Percentiles rank a stretch among this genome's conserved stretches.
These are phyloP conservation scores for Aspergillus phoenicis DNA, from an alignment of 2,329 filamentous ascomycete genomes.

Conservation along the genomic window DNA sequence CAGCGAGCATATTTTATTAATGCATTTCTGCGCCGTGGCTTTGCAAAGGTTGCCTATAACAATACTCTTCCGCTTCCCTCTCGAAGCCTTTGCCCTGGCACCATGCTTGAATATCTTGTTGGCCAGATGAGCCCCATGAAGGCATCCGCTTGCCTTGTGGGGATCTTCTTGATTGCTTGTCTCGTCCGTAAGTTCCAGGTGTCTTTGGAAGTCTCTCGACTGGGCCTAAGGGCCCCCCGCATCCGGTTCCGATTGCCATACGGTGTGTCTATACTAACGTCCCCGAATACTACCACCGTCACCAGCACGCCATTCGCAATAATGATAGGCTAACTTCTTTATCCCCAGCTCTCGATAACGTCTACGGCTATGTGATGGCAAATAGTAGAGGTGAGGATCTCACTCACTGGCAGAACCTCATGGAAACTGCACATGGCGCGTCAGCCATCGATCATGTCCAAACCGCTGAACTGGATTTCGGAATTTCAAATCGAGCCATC, in stretches of 20 bases:
- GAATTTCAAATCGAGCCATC: slow-evolving; percentile 57
- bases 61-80: neutral
- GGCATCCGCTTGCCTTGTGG: slow-evolving; percentile 42
- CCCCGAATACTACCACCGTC: neutral
- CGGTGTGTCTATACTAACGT: slow-evolving; percentile 26
- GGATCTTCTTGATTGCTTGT: slow-evolving; percentile 43
- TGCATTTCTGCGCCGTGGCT: too few relatives aligned
- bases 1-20: too few relatives aligned
- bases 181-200: slow-evolving; percentile 33
- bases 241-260: slow-evolving; percentile 40
- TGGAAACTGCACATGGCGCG: slow-evolving; percentile 44
- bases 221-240: slow-evolving; percentile 41
- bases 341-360: slow-evolving; percentile 61
- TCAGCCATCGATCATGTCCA: slow-evolving; percentile 28
- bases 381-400: slow-evolving; percentile 59
- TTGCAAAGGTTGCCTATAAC: too few relatives aligned
- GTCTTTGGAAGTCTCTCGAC: slow-evolving; percentile 31
- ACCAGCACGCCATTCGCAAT: neutral
- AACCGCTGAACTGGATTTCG: slow-evolving; percentile 35
- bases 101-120: slow-evolving; percentile 54
- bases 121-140: slow-evolving; percentile 49
- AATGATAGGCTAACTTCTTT: slow-evolving; percentile 33
- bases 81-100: slow-evolving; percentile 33
- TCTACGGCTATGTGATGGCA: slow-evolving; percentile 59
- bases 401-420: slow-evolving; percentile 61